Evolutionary conservation across 2,329 filamentous ascomycete species (phyloP).

Genomic region (Dactylellina sp.): DNA sequence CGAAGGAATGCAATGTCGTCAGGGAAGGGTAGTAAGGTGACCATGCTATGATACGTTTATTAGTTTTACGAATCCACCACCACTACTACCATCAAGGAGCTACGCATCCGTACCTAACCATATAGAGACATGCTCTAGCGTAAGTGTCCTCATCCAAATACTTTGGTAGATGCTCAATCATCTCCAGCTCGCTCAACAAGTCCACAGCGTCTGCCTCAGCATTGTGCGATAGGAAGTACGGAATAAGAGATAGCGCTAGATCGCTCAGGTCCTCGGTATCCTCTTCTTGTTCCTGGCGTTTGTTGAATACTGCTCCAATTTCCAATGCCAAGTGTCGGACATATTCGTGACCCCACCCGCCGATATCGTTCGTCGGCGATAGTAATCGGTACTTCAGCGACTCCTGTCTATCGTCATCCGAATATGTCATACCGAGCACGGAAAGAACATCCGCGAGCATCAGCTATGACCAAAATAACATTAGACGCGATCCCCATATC

Average conservation of each 20-base stretch:
- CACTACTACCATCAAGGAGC: not conserved
- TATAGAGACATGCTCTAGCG: conserved; percentile 91
- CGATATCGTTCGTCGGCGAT: conserved; percentile 89
- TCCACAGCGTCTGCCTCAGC: conserved; percentile 98
- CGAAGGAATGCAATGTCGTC: conserved; percentile 96
- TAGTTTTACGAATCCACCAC: not conserved
- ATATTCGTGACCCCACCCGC: conserved; percentile 98
- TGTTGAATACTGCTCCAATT: conserved; percentile 93
- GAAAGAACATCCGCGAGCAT: conserved; percentile 94
- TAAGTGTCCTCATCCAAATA: conserved; percentile 96
- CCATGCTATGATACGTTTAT: conserved; percentile 73
- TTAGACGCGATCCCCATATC: conserved; percentile 26
- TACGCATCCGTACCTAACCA: conserved; percentile 72
- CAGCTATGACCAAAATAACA: conserved; percentile 64
- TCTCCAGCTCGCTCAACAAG: conserved; percentile 95
- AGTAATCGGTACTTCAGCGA: conserved; percentile 95
- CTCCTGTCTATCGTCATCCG: conserved; percentile 93
- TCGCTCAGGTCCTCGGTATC: conserved; percentile 85
- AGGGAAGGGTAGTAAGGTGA: conserved; percentile 94
- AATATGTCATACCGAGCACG: conserved; percentile 98
- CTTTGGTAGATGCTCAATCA: conserved; percentile 89
- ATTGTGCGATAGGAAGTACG: conserved; percentile 96
- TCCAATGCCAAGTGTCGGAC: conserved; percentile 94
- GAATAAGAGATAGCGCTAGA: conserved; percentile 84
- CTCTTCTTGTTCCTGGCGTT: conserved; percentile 86